Evolutionary conservation across 306 rosid genomes (phyloP).

Genomic region (Casuarina glauca): DNA sequence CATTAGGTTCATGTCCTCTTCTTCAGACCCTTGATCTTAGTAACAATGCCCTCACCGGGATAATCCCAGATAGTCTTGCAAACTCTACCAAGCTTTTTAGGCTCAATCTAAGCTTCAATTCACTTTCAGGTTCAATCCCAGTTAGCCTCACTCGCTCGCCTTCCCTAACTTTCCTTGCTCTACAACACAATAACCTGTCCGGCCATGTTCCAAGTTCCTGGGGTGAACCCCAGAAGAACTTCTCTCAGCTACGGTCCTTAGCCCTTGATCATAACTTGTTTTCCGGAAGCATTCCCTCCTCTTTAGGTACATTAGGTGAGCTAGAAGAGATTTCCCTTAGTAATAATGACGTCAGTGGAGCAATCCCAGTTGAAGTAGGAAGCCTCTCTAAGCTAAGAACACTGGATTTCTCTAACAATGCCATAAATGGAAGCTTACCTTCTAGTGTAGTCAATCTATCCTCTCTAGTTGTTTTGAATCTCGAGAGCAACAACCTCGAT

Average conservation of each 20-base stretch:
- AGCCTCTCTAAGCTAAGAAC: conserved; percentile 50
- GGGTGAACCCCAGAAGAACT: conserved; percentile 38
- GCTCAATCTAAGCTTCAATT: conserved; percentile 72
- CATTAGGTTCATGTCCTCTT: conserved; percentile 65
- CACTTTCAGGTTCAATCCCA: conserved; percentile 67
- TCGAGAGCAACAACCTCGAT: conserved; percentile 49
- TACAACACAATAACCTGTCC: conserved; percentile 72
- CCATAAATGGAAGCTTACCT: conserved; percentile 56
- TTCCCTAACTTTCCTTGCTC: conserved; percentile 57
- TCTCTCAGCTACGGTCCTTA: conserved; percentile 46
- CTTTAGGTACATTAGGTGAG: conserved; percentile 47
- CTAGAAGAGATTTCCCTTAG: conserved; percentile 52
- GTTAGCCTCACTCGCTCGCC: conserved; percentile 35
- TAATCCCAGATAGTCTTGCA: conserved; percentile 62
- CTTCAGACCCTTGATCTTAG: conserved; percentile 82
- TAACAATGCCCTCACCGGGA: conserved; percentile 57
- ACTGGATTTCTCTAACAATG: conserved; percentile 56
- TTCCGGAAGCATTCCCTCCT: conserved; percentile 59
- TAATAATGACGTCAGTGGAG: conserved; percentile 49
- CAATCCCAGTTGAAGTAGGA: conserved; percentile 55
- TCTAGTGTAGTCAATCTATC: conserved; percentile 35
- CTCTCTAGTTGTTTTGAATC: conserved; percentile 45
- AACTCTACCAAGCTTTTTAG: conserved; percentile 70
- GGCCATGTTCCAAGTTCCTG: conserved; percentile 59
- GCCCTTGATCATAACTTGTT: conserved; percentile 57